Evolutionary conservation across 1,284 basidiomycete species (phyloP).

Genomic region (Malassezia furfur): DNA sequence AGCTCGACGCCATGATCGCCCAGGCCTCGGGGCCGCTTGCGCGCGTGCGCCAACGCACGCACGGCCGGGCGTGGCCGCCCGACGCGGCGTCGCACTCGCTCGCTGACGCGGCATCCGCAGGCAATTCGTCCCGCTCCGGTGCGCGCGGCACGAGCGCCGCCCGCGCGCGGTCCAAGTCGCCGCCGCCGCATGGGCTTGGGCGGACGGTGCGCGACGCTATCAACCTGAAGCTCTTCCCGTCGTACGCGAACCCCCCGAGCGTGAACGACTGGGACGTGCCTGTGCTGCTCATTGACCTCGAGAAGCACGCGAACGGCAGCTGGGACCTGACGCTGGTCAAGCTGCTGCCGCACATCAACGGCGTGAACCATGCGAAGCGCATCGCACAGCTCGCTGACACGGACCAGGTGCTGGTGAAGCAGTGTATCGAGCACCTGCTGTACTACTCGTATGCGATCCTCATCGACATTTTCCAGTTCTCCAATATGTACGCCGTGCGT

Average conservation of each 20-base stretch:
- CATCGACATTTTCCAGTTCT: slow-evolving; percentile 84
- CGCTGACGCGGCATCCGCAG: too few species aligned
- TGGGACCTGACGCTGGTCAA: slow-evolving; percentile 94
- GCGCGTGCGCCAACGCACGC: not conserved
- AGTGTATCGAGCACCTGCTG: slow-evolving; percentile 85
- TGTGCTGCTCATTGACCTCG: slow-evolving; percentile 72
- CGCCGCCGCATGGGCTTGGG: slow-evolving; percentile 39
- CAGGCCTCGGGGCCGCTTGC: slow-evolving; percentile 9
- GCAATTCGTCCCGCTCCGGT: not conserved
- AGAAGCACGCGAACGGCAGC: slow-evolving; percentile 70
- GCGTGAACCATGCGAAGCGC: slow-evolving; percentile 76
- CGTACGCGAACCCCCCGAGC: slow-evolving; percentile 81
- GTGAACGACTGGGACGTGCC: slow-evolving; percentile 95
- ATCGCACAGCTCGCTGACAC: slow-evolving; percentile 88
- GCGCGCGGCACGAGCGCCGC: not conserved
- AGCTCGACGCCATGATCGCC: slow-evolving; percentile 9
- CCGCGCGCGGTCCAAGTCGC: not conserved
- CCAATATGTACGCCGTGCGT: slow-evolving; percentile 86
- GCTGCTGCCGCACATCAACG: slow-evolving; percentile 63
- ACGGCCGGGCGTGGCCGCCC: too few species aligned
- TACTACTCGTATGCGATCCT: slow-evolving; percentile 94
- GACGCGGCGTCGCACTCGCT: too few species aligned
- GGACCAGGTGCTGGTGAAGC: slow-evolving; percentile 69
- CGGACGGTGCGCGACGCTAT: slow-evolving; percentile 45
- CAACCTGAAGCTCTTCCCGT: slow-evolving; percentile 79